Evolutionary conservation across 2,329 filamentous ascomycete species (phyloP).

Genomic region (Phaeophleospora eucalypticola): DNA sequence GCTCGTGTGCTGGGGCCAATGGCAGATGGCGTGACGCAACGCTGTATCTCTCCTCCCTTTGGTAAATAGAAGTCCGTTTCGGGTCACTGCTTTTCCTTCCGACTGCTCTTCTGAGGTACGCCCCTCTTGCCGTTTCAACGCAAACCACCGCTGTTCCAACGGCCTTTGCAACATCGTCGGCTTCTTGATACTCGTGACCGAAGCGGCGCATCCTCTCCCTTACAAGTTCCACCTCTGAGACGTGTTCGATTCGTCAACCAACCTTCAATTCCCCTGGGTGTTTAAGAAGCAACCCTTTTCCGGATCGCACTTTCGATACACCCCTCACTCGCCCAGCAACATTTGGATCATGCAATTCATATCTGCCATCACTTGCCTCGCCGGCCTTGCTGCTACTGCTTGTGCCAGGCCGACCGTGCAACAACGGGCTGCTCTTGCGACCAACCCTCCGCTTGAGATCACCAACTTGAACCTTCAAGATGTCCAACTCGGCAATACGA

Average conservation of each 20-base stretch:
- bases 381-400: slow-evolving; percentile 1
- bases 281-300: not conserved
- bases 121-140: not conserved
- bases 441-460: slow-evolving; percentile 19
- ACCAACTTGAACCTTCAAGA: slow-evolving; percentile 18
- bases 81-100: not conserved
- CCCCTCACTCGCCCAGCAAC: not conserved
- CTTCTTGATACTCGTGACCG: not conserved
- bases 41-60: too few species aligned
- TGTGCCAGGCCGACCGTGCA: not conserved
- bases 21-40: too few species aligned
- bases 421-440: slow-evolving; percentile 7
- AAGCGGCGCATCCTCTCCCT: not conserved
- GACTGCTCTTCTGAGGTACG: not conserved
- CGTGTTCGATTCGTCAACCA: not conserved
- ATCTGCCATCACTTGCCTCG: not conserved
- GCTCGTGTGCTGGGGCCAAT: too few species aligned
- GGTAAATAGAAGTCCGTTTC: too few species aligned
- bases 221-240: not conserved
- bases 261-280: not conserved
- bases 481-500: slow-evolving; percentile 19
- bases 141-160: not conserved
- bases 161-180: not conserved
- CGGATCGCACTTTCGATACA: not conserved
- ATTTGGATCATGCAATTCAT: not conserved